A percentile compares a stretch with the other conserved stretches of the same genome.
Evolutionary conservation across 768 basidiomycete genomes (phyloP).

Genomic region (Dendrothele bispora): DNA sequence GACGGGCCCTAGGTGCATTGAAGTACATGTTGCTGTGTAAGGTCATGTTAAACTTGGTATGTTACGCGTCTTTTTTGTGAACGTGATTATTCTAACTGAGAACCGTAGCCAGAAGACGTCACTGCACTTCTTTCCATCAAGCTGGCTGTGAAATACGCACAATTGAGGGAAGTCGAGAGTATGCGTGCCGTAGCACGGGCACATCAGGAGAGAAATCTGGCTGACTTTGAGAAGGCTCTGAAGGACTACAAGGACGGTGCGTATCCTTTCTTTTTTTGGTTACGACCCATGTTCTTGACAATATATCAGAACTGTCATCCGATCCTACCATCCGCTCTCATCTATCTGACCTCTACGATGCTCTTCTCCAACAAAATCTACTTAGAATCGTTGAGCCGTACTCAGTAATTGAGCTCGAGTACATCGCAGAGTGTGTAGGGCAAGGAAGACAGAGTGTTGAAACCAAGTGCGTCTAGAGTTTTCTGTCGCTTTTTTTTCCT

Average conservation of each 20-base stretch:
- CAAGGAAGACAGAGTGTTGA: constrained; percentile 90
- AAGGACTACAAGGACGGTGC: constrained; percentile 82
- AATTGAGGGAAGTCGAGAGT: constrained; percentile 86
- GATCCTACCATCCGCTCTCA: constrained; percentile 96
- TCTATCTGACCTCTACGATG: constrained; percentile 92
- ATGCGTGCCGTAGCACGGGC: constrained; percentile 95
- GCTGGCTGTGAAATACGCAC: constrained; percentile 84
- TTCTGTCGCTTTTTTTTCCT: neutral
- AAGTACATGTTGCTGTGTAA: constrained; percentile 99
- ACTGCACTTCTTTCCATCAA: constrained; percentile 84
- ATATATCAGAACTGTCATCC: constrained; percentile 79
- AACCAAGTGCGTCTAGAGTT: constrained; percentile 65
- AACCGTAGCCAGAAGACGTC: constrained; percentile 87
- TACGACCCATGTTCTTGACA: neutral
- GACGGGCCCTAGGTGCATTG: constrained; percentile 72
- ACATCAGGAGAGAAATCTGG: constrained; percentile 88
- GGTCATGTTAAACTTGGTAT: constrained; percentile 92
- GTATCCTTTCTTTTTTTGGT: constrained; percentile 12
- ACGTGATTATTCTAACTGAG: neutral
- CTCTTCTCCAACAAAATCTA: constrained; percentile 92
- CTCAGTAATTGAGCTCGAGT: constrained; percentile 85
- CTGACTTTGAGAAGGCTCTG: constrained; percentile 85
- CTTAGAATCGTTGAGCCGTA: constrained; percentile 96
- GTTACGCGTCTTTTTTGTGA: constrained; percentile 22
- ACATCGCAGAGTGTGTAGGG: constrained; percentile 85